Evolutionary conservation across 2,329 filamentous ascomycete species (phyloP).

Genomic region (Alternaria triticimaculans): DNA sequence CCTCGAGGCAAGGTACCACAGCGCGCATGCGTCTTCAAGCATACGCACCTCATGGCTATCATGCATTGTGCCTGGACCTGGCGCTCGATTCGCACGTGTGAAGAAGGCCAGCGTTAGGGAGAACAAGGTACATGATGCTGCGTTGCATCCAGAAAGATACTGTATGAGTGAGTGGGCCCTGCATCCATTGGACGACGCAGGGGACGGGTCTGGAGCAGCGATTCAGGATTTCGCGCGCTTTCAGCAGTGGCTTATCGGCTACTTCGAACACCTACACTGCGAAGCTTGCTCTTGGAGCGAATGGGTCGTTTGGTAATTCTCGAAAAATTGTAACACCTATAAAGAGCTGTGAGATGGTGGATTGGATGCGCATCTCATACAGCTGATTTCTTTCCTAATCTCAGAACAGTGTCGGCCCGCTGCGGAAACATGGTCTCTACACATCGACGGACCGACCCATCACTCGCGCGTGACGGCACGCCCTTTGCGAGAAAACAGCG

Average conservation of each 20-base stretch:
- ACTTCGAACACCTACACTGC: not conserved
- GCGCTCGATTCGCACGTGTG: not conserved
- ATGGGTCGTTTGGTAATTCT: not conserved
- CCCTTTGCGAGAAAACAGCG: not conserved
- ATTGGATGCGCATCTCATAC: not conserved
- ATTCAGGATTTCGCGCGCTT: not conserved
- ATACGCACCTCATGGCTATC: not conserved
- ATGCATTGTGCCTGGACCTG: not conserved
- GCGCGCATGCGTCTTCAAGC: not conserved
- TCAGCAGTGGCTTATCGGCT: not conserved
- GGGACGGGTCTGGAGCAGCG: not conserved
- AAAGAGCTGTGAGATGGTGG: not conserved
- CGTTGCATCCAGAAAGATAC: not conserved
- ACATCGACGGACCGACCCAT: conserved; percentile 3
- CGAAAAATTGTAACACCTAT: not conserved
- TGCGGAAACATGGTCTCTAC: not conserved
- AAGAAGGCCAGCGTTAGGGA: not conserved
- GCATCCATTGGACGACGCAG: not conserved
- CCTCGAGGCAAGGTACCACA: not conserved
- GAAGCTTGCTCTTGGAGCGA: not conserved
- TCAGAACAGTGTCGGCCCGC: not conserved
- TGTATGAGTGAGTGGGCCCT: not conserved
- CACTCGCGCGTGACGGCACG: not conserved
- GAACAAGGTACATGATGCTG: not conserved
- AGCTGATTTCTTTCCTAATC: not conserved